phyloP scores from a whole-genome alignment of 192 early-diverging fungal species.

The Podila minutissima region DNA sequence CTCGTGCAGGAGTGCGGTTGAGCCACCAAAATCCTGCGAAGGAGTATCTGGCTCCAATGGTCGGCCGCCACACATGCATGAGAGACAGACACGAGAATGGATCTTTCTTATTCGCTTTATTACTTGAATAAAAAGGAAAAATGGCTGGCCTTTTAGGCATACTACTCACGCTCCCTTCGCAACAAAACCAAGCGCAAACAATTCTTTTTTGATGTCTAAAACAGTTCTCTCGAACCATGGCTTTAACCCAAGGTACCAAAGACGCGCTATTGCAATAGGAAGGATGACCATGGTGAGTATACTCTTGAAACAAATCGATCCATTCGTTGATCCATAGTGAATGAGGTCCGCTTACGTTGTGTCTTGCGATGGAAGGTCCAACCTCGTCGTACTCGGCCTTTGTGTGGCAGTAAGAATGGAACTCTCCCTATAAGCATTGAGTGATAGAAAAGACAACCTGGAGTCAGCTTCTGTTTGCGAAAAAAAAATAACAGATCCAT shows the following conservation, averaged over 20 bases:
- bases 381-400: constrained; percentile 99
- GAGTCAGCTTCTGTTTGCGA: background rate
- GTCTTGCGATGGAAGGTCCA: constrained; percentile 93
- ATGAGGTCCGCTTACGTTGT: constrained; percentile 65
- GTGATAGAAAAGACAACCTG: background rate
- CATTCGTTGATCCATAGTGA: background rate
- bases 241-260: constrained; percentile 48
- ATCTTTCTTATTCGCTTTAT: too few relatives aligned
- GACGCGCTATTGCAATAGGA: constrained; percentile 26
- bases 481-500: background rate
- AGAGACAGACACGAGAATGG: too few relatives aligned
- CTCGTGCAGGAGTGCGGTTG: too few relatives aligned
- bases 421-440: constrained; percentile 74
- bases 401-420: constrained; percentile 93
- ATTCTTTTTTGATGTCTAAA: background rate
- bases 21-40: too few relatives aligned
- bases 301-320: background rate
- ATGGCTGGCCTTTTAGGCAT: too few relatives aligned
- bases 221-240: background rate
- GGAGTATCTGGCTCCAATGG: too few relatives aligned
- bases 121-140: too few relatives aligned
- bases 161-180: too few relatives aligned
- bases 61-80: too few relatives aligned
- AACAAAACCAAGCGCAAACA: background rate
- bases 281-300: background rate